A percentile compares a stretch with the other conserved stretches of the same genome.
Evolutionary conservation across 78 protist species (phyloP).

Genomic region (Dictyostelium discoideum): DNA sequence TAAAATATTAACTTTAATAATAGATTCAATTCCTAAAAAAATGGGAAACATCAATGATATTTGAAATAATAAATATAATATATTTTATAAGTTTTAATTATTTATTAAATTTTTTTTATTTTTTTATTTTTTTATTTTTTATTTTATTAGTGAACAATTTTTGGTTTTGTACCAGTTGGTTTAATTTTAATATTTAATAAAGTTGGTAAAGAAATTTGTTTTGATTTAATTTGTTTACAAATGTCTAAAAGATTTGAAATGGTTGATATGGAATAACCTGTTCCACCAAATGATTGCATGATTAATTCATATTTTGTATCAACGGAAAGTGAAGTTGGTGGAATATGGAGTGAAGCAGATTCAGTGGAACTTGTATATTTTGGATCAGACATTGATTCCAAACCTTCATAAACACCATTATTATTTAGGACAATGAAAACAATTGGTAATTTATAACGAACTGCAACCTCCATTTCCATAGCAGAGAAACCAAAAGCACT

Average conservation of each 20-base stretch:
- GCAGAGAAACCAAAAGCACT: constrained; percentile 86
- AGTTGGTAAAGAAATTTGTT: constrained; percentile 7
- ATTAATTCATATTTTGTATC: constrained; percentile 12
- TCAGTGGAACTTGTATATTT: neutral
- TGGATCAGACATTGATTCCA: constrained; percentile 11
- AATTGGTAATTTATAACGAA: constrained; percentile 74
- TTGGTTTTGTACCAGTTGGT: constrained; percentile 67
- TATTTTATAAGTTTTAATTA: too few relatives aligned
- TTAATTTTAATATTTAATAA: constrained; percentile 61
- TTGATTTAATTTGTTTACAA: neutral
- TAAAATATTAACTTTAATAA: too few relatives aligned
- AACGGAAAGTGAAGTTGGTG: constrained; percentile 21
- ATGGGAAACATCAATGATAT: too few relatives aligned
- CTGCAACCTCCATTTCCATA: constrained; percentile 79
- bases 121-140: too few relatives aligned
- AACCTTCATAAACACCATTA: constrained; percentile 82
- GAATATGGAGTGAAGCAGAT: neutral
- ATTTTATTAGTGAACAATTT: constrained; percentile 25
- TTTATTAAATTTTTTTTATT: neutral
- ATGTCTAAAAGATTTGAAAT: neutral
- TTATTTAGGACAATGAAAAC: constrained; percentile 78
- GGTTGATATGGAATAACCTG: constrained; percentile 35
- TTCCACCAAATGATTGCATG: constrained; percentile 74
- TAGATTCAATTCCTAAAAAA: too few relatives aligned
- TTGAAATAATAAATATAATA: too few relatives aligned